Conservation (phyloP, 192 early-diverging fungal genomes). For the Backusella tarrabulga region DNA sequence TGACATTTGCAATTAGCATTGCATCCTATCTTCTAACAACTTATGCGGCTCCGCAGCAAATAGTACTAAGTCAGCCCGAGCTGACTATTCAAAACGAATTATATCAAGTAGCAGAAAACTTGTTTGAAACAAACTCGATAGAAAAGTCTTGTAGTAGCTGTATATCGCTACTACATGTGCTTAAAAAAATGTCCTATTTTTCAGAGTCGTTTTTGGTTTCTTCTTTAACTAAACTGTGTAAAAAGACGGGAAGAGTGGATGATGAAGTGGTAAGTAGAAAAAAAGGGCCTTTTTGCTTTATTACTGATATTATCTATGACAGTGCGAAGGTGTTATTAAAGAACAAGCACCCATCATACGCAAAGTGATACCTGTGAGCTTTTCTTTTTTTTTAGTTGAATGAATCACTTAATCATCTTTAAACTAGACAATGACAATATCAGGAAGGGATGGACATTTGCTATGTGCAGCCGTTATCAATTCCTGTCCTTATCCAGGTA, state of each 20-base stretch:
- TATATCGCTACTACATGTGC: slow-evolving; percentile 37
- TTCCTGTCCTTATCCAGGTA: slow-evolving; percentile 41
- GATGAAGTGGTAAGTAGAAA: slow-evolving; percentile 40
- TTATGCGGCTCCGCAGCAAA: background rate
- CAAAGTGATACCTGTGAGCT: slow-evolving; percentile 32
- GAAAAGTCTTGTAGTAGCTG: slow-evolving; percentile 40
- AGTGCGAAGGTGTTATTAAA: slow-evolving; percentile 47
- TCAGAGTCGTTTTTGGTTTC: slow-evolving; percentile 42
- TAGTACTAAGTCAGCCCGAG: background rate
- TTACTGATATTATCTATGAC: background rate
- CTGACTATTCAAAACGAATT: slow-evolving; percentile 9
- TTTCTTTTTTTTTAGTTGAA: background rate
- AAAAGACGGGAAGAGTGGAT: slow-evolving; percentile 30
- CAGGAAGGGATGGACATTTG: slow-evolving; percentile 42
- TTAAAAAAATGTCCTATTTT: slow-evolving; percentile 44
- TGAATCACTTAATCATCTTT: background rate
- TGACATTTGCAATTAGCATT: background rate
- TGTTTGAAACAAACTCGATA: slow-evolving; percentile 22
- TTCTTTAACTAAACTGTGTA: slow-evolving; percentile 34
- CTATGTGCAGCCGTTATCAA: slow-evolving; percentile 40
- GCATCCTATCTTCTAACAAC: background rate
- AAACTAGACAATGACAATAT: slow-evolving; percentile 26
- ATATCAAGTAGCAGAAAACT: slow-evolving; percentile 7
- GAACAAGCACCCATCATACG: slow-evolving; percentile 45
- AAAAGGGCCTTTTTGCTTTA: background rate